Base-by-base conservation (phyloP, 2,329 filamentous ascomycete genomes). In the Exserohilum rostratum region DNA sequence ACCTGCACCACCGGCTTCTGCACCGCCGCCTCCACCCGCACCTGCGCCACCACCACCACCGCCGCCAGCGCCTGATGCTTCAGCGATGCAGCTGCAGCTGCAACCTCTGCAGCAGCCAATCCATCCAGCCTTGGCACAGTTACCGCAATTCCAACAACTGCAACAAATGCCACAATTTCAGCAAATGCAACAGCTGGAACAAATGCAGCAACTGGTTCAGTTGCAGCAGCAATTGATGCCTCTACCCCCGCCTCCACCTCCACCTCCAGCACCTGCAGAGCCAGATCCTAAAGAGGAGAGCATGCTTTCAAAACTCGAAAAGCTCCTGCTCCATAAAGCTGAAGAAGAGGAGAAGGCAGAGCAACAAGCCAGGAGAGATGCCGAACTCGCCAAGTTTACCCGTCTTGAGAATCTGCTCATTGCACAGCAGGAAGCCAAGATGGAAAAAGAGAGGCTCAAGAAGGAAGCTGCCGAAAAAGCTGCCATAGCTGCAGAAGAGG, bases 341-440 rank as follows among this genome's bases (percentile, higher is more conserved):
- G 70, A 72, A 29, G 66, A 66, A 27, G 68, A 71, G 18, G 49
- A 61, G 30, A 69, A 62, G 44, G 64, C 62, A 38, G 64, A 66
- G 35, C 67, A 69, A 17, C 66, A 67, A 18, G 58, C 55, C 18
- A 66, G 63, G 31, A 74, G 73, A 55, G 69, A 69, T 37, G 66
- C 67, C 3, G 72, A 75, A 49, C 57, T 69, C 22, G 69, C 68
- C 27, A 74, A 74, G 29, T 73, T 77, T 44, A 67, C 68, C 40
- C 70, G 72, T 20, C 65, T 77, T 2, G 72, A 77, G 54, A 61
- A 62, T 15, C 58, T 77, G 22, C 68, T 77, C 30, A 65, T 75
- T 31, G 60, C 60, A 6, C 71, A 76, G 45, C 69, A 73, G 46
- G 66, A 73, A 42, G 73, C 72, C n/a, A 68, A 65, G 18, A 66